phyloP scores from a whole-genome alignment of 306 rosid species.

The Vicia villosa region DNA sequence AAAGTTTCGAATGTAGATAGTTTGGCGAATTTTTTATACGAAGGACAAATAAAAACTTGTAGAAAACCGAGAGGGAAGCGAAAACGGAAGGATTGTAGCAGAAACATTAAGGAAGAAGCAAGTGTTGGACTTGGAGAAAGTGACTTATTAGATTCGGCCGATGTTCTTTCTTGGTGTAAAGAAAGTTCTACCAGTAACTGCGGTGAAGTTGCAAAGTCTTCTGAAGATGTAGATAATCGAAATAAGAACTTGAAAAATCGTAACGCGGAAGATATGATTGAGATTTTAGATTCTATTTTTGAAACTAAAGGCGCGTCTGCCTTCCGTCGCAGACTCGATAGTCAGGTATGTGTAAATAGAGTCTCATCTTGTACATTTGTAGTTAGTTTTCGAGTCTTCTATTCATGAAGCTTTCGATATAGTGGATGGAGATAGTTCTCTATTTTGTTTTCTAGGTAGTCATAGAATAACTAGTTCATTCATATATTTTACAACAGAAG shows the following conservation, averaged over 20 bases:
- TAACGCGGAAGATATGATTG: slow-evolving; percentile 46
- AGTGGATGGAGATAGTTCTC: too few relatives aligned
- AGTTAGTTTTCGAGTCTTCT: slow-evolving; percentile 14
- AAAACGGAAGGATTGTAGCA: slow-evolving; percentile 72
- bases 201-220: slow-evolving; percentile 55
- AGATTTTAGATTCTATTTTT: slow-evolving; percentile 53
- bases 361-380: not conserved
- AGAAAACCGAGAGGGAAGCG: slow-evolving; percentile 77
- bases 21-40: slow-evolving; percentile 36
- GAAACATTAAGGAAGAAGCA: slow-evolving; percentile 55
- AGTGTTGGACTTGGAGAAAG: slow-evolving; percentile 71
- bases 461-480: slow-evolving; percentile 22
- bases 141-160: slow-evolving; percentile 49
- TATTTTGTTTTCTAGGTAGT: too few relatives aligned
- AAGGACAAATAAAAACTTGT: slow-evolving; percentile 42
- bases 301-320: slow-evolving; percentile 64
- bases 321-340: slow-evolving; percentile 69
- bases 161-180: slow-evolving; percentile 46
- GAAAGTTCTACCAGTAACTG: slow-evolving; percentile 57
- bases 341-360: slow-evolving; percentile 59
- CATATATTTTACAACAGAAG: slow-evolving; percentile 54
- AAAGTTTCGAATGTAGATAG: slow-evolving; percentile 43
- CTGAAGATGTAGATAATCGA: slow-evolving; percentile 48
- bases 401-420: not conserved
- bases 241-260: slow-evolving; percentile 39